Base-by-base conservation (phyloP, 2,329 filamentous ascomycete genomes). In the Pezizomycotina sp. region DNA sequence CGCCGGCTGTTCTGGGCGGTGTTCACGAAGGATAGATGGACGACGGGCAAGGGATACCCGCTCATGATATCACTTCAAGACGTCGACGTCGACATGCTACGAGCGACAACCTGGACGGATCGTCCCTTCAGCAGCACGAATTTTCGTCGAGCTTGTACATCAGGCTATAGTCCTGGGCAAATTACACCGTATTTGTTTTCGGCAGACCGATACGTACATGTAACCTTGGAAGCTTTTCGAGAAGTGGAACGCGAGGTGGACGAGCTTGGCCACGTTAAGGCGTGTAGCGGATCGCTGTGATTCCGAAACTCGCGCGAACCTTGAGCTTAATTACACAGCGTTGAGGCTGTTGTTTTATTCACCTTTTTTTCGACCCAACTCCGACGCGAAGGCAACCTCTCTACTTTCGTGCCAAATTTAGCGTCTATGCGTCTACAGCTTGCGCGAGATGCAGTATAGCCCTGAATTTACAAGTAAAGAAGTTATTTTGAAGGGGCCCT, bases 11-110 rank as follows among this genome's bases (percentile, higher is more conserved):
- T 49, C 36, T 49, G 47, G 47, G 47, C 46, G 5, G 39, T 49
- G 7, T 49, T 49, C 31, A 43, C 36, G 31, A 49, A 49, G 27
- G 47, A 49, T 23, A 33, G 47, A 32, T 49, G 47, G 47, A 48
- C 43, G 27, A 49, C 47, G 10, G 47, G 47, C 3, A 49, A 49
- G 15, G 47, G 47, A 2, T 48, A 49, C 27, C 47, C 47, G 3
- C 34, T 49, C 7, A 49, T 49, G 46, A 47, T 49, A 26, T 43
- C 47, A 19, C 38, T 34, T 5, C 27, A 39, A 27, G 47, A 49
- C 16, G 46, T 48, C 21, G 38, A 44, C 25, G 41, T 48, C 15
- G 43, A 47, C 27, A 20, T 47, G 10, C 47, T 46, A 4, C n/a
- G n/a, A n/a, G 41, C 44, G n/a, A 37, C 33, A n/a, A 21, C 37